These are phyloP conservation scores for Emmonsia crescens DNA, from an alignment of 2,329 filamentous ascomycete genomes.

Conservation along the genomic window DNA sequence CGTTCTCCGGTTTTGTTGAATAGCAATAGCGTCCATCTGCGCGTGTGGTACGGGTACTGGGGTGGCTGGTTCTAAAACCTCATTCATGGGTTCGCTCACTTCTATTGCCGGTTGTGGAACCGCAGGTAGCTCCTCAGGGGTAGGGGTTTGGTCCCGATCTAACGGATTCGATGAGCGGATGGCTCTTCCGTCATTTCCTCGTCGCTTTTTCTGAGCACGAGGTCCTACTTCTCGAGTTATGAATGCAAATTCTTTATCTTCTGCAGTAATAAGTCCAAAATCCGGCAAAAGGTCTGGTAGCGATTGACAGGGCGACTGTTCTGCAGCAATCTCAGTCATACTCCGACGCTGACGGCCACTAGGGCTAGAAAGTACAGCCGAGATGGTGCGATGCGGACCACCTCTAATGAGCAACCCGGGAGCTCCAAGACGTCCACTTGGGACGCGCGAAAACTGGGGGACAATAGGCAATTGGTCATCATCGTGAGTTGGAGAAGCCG, in stretches of 20 bases:
- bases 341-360: constrained; percentile 27
- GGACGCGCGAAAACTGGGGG: constrained; percentile 3
- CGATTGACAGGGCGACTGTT: constrained; percentile 26
- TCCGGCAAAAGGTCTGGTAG: constrained; percentile 19
- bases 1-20: background rate
- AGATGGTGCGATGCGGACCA: background rate
- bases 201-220: constrained; percentile 28
- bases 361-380: constrained; percentile 27
- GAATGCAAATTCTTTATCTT: constrained; percentile 31
- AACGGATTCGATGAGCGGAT: constrained; percentile 6
- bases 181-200: constrained; percentile 23
- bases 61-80: background rate
- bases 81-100: background rate
- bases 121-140: background rate
- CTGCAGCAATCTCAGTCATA: constrained; percentile 33
- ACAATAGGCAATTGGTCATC: constrained; percentile 28
- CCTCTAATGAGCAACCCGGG: background rate
- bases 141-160: background rate
- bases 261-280: constrained; percentile 27
- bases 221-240: constrained; percentile 24
- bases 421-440: constrained; percentile 5
- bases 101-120: background rate
- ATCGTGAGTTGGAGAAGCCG: constrained; percentile 22
- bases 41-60: background rate
- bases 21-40: background rate